phyloP scores from a whole-genome alignment of 371 early-diverging fungal species.

The Mucor circinelloides region DNA sequence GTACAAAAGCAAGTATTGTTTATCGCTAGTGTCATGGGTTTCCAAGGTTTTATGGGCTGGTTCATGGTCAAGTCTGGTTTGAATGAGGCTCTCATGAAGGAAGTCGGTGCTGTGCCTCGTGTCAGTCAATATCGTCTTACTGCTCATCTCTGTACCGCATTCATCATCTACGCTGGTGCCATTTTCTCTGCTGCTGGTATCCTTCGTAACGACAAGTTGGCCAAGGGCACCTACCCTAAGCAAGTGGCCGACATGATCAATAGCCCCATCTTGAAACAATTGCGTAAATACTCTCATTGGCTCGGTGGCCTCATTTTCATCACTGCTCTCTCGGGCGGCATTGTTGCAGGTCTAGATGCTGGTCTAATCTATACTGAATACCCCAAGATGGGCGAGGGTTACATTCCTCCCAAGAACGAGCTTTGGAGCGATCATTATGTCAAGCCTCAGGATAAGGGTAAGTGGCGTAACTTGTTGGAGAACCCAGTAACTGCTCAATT shows the following conservation, averaged over 20 bases:
- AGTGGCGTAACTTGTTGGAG: conserved; percentile 87
- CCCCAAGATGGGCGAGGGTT: conserved; percentile 86
- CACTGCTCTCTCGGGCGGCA: conserved; percentile 89
- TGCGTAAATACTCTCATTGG: conserved; percentile 60
- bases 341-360: conserved; percentile 96
- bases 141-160: conserved; percentile 89
- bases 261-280: conserved; percentile 57
- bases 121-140: conserved; percentile 94
- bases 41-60: conserved; percentile 96
- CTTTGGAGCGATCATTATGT: conserved; percentile 66
- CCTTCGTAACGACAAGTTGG: conserved; percentile 60
- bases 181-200: conserved; percentile 82
- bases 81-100: conserved; percentile 74
- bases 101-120: conserved; percentile 82
- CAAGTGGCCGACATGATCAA: conserved; percentile 42
- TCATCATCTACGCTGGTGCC: conserved; percentile 79
- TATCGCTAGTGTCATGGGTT: conserved; percentile 79
- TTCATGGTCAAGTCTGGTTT: conserved; percentile 96
- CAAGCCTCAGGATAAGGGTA: conserved; percentile 38
- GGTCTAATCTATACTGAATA: conserved; percentile 95
- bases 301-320: conserved; percentile 74
- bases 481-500: conserved; percentile 96
- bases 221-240: conserved; percentile 51
- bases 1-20: conserved; percentile 68
- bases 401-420: conserved; percentile 71